phyloP scores from a whole-genome alignment of 2,329 filamentous ascomycete species.

The Escovopsis sp. region DNA sequence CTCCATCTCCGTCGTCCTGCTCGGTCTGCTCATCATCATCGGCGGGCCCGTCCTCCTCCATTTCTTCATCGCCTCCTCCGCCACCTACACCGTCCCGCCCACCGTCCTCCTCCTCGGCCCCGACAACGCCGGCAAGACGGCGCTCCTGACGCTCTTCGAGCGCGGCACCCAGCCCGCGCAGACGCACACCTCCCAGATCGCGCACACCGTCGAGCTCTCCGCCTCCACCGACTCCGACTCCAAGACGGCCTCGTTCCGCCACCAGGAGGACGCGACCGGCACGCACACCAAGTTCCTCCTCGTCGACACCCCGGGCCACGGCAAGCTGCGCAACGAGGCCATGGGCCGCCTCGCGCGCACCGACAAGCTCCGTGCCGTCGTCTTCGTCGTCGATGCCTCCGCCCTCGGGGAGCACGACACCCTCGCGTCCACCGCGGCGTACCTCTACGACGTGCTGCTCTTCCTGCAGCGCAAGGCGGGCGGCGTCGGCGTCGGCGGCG shows the following conservation, averaged over 20 bases:
- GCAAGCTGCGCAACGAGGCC: slow-evolving; percentile 68
- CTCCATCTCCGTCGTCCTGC: slow-evolving; percentile 44
- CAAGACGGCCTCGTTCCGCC: slow-evolving; percentile 27
- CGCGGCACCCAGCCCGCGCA: slow-evolving; percentile 29
- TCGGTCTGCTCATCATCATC: slow-evolving; percentile 57
- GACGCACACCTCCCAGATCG: slow-evolving; percentile 41
- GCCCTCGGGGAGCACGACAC: slow-evolving; percentile 42
- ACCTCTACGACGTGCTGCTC: slow-evolving; percentile 81
- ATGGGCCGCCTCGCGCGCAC: slow-evolving; percentile 31
- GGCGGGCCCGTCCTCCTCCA: slow-evolving; percentile 66
- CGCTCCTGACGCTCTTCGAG: slow-evolving; percentile 62
- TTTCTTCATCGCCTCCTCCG: slow-evolving; percentile 51
- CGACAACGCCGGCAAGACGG: slow-evolving; percentile 72
- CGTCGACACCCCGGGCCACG: slow-evolving; percentile 86
- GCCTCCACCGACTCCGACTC: slow-evolving; percentile 30
- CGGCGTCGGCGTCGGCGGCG: neutral
- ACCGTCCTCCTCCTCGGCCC: slow-evolving; percentile 72
- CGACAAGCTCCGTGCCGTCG: slow-evolving; percentile 49
- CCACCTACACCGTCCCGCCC: slow-evolving; percentile 51
- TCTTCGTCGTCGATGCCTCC: slow-evolving; percentile 83
- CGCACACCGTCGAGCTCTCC: slow-evolving; percentile 39
- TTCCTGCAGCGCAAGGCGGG: slow-evolving; percentile 60
- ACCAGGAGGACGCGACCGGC: slow-evolving; percentile 39
- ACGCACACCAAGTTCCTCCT: slow-evolving; percentile 57
- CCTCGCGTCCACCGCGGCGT: slow-evolving; percentile 61